Evolutionary conservation across 1,284 basidiomycete species (phyloP).

Genomic region (Omphalotus olearius): DNA sequence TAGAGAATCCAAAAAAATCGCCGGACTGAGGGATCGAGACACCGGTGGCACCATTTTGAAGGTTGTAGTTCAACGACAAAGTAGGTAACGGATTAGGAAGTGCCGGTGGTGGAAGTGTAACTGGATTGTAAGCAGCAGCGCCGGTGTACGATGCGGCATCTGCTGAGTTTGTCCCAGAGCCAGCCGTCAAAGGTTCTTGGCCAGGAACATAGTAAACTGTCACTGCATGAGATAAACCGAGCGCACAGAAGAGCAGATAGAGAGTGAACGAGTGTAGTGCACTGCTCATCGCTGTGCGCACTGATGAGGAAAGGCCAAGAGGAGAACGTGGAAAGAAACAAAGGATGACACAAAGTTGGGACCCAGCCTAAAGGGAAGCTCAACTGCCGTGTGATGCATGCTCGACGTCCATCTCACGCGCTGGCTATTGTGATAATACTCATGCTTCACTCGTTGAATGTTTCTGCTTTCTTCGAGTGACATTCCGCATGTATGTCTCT

Average conservation of each 20-base stretch:
- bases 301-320: neutral
- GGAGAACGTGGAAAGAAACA: neutral
- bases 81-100: slow-evolving; percentile 9
- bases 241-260: neutral
- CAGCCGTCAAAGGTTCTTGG: slow-evolving; percentile 10
- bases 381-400: too few relatives aligned
- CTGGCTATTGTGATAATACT: too few relatives aligned
- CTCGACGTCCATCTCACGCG: too few relatives aligned
- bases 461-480: too few relatives aligned
- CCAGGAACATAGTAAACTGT: slow-evolving; percentile 10
- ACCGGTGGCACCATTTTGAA: slow-evolving; percentile 12
- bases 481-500: too few relatives aligned
- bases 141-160: slow-evolving; percentile 8
- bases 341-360: too few relatives aligned
- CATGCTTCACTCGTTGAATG: too few relatives aligned
- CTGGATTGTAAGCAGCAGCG: slow-evolving; percentile 13
- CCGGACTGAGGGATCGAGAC: slow-evolving; percentile 38
- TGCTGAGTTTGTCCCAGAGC: neutral
- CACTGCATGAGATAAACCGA: slow-evolving; percentile 1
- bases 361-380: too few relatives aligned
- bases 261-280: neutral
- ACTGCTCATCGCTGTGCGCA: neutral
- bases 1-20: slow-evolving; percentile 50
- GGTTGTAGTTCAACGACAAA: slow-evolving; percentile 5
- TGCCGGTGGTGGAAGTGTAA: slow-evolving; percentile 8